phyloP scores from a whole-genome alignment of 805 yeast species.

The Pichia insulana region DNA sequence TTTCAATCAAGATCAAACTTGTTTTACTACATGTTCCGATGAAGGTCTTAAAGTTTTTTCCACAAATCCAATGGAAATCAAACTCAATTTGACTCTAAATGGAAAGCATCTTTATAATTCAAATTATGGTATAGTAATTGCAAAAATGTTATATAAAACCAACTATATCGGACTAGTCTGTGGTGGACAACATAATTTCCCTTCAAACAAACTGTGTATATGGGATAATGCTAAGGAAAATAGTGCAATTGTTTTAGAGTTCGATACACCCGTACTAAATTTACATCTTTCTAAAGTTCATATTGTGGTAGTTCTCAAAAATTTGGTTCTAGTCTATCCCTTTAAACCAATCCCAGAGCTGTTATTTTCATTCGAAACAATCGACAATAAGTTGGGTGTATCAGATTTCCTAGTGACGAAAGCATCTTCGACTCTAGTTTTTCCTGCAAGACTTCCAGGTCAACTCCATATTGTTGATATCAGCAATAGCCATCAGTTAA shows the following conservation, averaged over 20 bases:
- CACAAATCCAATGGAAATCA: slow-evolving; percentile 74
- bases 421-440: slow-evolving; percentile 43
- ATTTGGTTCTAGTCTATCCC: slow-evolving; percentile 65
- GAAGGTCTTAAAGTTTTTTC: slow-evolving; percentile 79
- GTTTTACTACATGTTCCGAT: slow-evolving; percentile 79
- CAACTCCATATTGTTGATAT: slow-evolving; percentile 76
- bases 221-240: slow-evolving; percentile 88
- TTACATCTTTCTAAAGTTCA: slow-evolving; percentile 68
- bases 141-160: slow-evolving; percentile 81
- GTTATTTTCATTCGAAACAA: slow-evolving; percentile 57
- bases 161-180: slow-evolving; percentile 87
- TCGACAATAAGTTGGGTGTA: slow-evolving; percentile 51
- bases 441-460: slow-evolving; percentile 69
- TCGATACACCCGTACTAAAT: slow-evolving; percentile 64
- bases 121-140: slow-evolving; percentile 57
- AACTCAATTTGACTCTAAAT: slow-evolving; percentile 50
- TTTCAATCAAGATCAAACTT: slow-evolving; percentile 85
- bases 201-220: slow-evolving; percentile 70
- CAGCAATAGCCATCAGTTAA: slow-evolving; percentile 21
- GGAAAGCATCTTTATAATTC: slow-evolving; percentile 8
- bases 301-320: slow-evolving; percentile 62
- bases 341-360: slow-evolving; percentile 73
- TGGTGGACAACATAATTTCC: slow-evolving; percentile 78
- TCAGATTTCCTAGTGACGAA: slow-evolving; percentile 37
- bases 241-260: slow-evolving; percentile 65